These are phyloP conservation scores for Amaranthus palmeri DNA, from an alignment of 148 eudicot genomes.

Conservation along the genomic window DNA sequence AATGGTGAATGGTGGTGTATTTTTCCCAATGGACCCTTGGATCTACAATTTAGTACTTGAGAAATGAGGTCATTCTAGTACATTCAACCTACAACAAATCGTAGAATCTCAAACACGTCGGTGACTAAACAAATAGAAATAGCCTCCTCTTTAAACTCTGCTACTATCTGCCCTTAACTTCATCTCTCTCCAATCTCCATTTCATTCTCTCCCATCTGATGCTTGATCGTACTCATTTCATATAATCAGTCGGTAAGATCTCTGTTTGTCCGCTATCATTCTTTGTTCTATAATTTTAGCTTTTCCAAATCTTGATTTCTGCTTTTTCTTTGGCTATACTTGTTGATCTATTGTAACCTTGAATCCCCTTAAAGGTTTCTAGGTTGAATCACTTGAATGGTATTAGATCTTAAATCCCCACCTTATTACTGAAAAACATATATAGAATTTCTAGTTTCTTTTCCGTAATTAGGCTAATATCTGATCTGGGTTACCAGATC, in stretches of 20 bases:
- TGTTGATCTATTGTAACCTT: constrained; percentile 1
- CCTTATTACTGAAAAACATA: neutral
- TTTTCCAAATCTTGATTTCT: neutral
- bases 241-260: neutral
- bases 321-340: neutral
- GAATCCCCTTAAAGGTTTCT: neutral
- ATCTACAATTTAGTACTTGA: too few relatives aligned
- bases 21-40: too few relatives aligned
- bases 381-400: neutral
- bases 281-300: neutral
- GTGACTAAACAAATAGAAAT: too few relatives aligned
- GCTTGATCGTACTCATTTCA: too few relatives aligned
- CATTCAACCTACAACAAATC: too few relatives aligned
- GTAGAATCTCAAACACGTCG: too few relatives aligned
- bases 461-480: neutral
- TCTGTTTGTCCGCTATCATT: neutral
- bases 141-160: too few relatives aligned
- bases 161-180: too few relatives aligned
- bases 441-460: neutral
- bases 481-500: constrained; percentile 52
- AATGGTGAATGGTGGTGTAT: too few relatives aligned
- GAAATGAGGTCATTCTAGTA: too few relatives aligned
- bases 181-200: too few relatives aligned
- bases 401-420: neutral
- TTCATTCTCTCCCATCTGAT: too few relatives aligned